phyloP scores from a whole-genome alignment of 73 alveolate genomes.

The Tetrahymena elliotti region DNA sequence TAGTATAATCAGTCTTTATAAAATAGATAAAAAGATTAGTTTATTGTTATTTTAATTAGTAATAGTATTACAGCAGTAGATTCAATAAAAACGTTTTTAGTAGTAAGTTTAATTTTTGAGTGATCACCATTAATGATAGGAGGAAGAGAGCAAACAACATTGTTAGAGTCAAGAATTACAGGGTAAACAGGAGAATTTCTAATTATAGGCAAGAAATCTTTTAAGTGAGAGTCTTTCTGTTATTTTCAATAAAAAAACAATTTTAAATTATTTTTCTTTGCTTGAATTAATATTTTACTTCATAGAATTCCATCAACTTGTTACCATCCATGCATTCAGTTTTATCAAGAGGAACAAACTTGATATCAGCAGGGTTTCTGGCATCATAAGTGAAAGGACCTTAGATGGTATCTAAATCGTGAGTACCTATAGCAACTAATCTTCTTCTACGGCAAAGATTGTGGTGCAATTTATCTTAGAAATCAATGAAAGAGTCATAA shows the following conservation, averaged over 20 bases:
- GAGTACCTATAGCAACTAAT: slow-evolving; percentile 95
- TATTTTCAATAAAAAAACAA: background rate
- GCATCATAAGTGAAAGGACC: slow-evolving; percentile 93
- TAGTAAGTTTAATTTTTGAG: slow-evolving; percentile 90
- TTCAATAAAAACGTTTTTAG: slow-evolving; percentile 83
- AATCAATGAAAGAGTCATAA: slow-evolving; percentile 50
- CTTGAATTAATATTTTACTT: slow-evolving; percentile 3
- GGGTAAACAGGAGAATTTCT: slow-evolving; percentile 94
- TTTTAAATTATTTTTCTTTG: background rate
- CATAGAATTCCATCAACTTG: slow-evolving; percentile 32
- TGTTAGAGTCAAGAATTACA: slow-evolving; percentile 80
- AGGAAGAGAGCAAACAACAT: slow-evolving; percentile 94
- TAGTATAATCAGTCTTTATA: slow-evolving; percentile 6
- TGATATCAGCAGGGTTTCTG: slow-evolving; percentile 72
- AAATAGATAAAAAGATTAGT: background rate
- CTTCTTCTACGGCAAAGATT: slow-evolving; percentile 91
- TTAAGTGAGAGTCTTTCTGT: slow-evolving; percentile 79
- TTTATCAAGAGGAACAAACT: slow-evolving; percentile 83
- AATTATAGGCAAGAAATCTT: slow-evolving; percentile 88
- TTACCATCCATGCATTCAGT: slow-evolving; percentile 76
- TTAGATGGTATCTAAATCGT: slow-evolving; percentile 92
- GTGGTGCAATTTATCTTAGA: slow-evolving; percentile 97
- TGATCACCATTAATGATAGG: slow-evolving; percentile 99
- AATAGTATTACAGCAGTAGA: slow-evolving; percentile 51
- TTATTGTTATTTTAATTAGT: no score